Evolutionary conservation across 1,284 basidiomycete genomes (phyloP).

Genomic region (Coniophora puteana): DNA sequence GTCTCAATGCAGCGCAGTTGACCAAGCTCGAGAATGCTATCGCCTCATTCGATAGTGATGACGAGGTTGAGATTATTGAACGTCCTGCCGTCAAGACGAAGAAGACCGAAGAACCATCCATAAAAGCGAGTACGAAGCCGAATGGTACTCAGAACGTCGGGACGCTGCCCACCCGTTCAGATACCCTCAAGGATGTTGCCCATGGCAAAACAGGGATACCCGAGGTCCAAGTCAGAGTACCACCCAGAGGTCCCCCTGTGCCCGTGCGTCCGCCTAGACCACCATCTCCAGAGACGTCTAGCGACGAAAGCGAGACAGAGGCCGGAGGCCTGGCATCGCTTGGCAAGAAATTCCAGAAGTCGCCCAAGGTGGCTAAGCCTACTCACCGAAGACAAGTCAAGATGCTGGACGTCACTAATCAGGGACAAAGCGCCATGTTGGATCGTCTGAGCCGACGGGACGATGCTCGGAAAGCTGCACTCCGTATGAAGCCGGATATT

Average conservation of each 20-base stretch:
- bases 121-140: constrained; percentile 14
- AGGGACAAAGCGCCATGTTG: constrained; percentile 38
- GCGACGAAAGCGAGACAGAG: constrained; percentile 12
- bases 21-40: constrained; percentile 56
- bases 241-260: constrained; percentile 12
- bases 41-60: constrained; percentile 47
- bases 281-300: too few relatives aligned
- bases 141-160: too few relatives aligned
- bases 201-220: too few relatives aligned
- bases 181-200: too few relatives aligned
- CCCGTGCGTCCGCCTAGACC: constrained; percentile 12
- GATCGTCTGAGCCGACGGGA: constrained; percentile 53
- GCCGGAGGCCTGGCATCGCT: constrained; percentile 56
- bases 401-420: constrained; percentile 55
- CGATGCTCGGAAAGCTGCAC: constrained; percentile 58
- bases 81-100: constrained; percentile 12
- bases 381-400: constrained; percentile 67
- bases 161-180: too few relatives aligned
- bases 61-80: constrained; percentile 41
- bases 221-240: too few relatives aligned
- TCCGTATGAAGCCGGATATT: constrained; percentile 83
- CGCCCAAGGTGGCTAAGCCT: constrained; percentile 54
- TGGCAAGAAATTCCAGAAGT: constrained; percentile 56
- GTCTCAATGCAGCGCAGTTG: constrained; percentile 56
- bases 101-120: constrained; percentile 7